Conservation (phyloP, 306 rosid genomes). For the Ceratonia siliqua region DNA sequence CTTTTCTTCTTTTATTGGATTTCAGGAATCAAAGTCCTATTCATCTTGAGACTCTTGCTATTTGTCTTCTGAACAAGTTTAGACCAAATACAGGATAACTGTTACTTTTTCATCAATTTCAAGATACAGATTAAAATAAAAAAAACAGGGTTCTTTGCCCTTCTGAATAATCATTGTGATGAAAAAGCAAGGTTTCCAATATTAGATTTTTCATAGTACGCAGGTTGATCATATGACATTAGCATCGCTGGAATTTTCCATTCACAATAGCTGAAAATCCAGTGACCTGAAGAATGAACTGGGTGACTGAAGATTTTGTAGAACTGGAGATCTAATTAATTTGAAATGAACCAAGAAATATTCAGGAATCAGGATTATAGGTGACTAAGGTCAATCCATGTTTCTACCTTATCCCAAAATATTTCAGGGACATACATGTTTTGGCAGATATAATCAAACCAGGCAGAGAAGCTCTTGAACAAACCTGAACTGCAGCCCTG, state of each 20-base stretch:
- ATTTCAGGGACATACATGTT: conserved; percentile 20
- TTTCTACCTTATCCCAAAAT: not conserved
- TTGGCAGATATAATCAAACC: not conserved
- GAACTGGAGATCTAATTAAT: not conserved
- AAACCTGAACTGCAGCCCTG: conserved; percentile 98
- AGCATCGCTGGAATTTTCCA: not conserved
- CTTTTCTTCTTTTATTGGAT: conserved; percentile 11
- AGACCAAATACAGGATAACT: conserved; percentile 4
- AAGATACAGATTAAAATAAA: not conserved
- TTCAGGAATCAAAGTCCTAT: conserved; percentile 13
- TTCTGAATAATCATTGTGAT: too few relatives aligned
- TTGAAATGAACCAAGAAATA: not conserved
- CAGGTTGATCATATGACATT: not conserved
- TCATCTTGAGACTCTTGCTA: not conserved
- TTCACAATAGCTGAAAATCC: not conserved
- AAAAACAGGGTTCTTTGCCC: too few relatives aligned
- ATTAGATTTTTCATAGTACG: not conserved
- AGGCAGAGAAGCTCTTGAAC: conserved; percentile 29
- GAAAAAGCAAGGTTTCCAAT: not conserved
- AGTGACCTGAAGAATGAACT: not conserved
- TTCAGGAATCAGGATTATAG: not conserved
- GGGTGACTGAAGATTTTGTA: not conserved
- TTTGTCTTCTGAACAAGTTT: conserved; percentile 10
- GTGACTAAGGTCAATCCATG: not conserved
- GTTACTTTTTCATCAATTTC: not conserved